Base-by-base conservation (phyloP, 2,329 filamentous ascomycete genomes). In the Aureobasidium namibiae region DNA sequence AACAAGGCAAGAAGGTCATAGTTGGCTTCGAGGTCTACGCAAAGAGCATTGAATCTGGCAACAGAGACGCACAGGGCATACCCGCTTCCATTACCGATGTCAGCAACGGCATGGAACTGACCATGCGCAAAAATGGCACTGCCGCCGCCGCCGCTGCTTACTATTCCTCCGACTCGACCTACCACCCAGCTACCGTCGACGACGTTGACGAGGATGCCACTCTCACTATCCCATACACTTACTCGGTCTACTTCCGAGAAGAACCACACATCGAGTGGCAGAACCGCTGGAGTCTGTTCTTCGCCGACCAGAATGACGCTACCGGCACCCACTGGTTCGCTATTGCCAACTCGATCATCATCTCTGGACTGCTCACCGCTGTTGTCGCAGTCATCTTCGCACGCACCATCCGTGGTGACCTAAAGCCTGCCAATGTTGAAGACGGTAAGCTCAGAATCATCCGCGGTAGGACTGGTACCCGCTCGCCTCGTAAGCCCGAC, bases 11-110 rank as follows among this genome's bases (percentile, higher is more conserved):
- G 63, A 91, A 89, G 73, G 84, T 94, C 39, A 82, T 96, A 64
- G 88, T 95, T 21, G 90, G 89, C 0, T 95, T 96, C 68, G 90
- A 96, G 74, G 86, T 95, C 26, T 95, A 94, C 67, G 84, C 90
- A 23, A 95, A 92, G 77, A 95, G 89, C 69, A 82, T 95, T 66
- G 84, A 83, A 24, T 76, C 80, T 8, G 76, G 74, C 61, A 80
- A 82, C 64, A 82, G 88, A 50, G 78, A 84, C 60, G 78, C 80
- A 41, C 74, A 77, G 16, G 88, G 88, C 16, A 89, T 90, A 66
- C 89, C 89, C 1, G 75, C 76, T 21, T 81, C 89, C 62, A 74
- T 91, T 26, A 80, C 85, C 64, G 78, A 82, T 44, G 77, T 85
- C 5, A 80, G 84, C 18, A 76, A 83, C 21, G 82, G 82, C 4